Conservation (phyloP, 1,284 basidiomycete genomes). For the Amylostereum areolatum region DNA sequence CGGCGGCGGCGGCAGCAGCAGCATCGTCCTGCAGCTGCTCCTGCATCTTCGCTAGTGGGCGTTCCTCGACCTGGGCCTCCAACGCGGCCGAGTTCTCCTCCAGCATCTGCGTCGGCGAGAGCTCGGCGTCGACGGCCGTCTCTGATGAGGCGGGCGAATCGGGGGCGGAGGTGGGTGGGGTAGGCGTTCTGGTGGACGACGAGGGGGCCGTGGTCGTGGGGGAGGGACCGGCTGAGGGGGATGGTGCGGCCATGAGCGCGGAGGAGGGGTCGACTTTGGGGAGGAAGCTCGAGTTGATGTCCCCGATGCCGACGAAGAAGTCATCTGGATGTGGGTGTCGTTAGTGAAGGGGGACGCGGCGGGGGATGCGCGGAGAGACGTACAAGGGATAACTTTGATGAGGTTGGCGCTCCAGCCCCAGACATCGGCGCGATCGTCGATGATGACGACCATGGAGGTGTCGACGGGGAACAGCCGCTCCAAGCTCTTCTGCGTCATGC, state of each 20-base stretch:
- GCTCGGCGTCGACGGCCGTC: constrained; percentile 28
- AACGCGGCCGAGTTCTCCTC: constrained; percentile 65
- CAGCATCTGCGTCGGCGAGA: constrained; percentile 48
- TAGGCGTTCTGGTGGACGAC: constrained; percentile 9
- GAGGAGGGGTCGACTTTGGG: constrained; percentile 64
- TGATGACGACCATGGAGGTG: constrained; percentile 98
- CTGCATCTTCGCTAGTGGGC: constrained; percentile 86
- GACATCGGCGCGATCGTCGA: constrained; percentile 96
- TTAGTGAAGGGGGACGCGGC: constrained; percentile 3
- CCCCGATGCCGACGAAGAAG: constrained; percentile 98
- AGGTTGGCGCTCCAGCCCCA: constrained; percentile 97
- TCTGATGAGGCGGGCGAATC: constrained; percentile 7
- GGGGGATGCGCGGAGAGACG: constrained; percentile 25
- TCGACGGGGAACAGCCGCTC: constrained; percentile 92
- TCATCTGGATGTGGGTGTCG: constrained; percentile 57
- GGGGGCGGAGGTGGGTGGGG: constrained; percentile 4
- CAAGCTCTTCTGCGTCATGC: constrained; percentile 87
- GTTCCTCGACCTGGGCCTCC: constrained; percentile 79
- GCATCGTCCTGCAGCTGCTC: constrained; percentile 57
- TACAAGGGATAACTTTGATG: constrained; percentile 94
- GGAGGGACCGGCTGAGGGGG: constrained; percentile 12
- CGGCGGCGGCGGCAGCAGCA: not conserved
- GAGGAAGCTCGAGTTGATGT: constrained; percentile 93
- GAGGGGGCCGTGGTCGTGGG: constrained; percentile 15
- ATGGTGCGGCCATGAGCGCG: constrained; percentile 17